Percentiles rank a stretch among this genome's conserved stretches.
Conservation (phyloP, 164 flowering plant genomes). For the Vitis riparia region DNA sequence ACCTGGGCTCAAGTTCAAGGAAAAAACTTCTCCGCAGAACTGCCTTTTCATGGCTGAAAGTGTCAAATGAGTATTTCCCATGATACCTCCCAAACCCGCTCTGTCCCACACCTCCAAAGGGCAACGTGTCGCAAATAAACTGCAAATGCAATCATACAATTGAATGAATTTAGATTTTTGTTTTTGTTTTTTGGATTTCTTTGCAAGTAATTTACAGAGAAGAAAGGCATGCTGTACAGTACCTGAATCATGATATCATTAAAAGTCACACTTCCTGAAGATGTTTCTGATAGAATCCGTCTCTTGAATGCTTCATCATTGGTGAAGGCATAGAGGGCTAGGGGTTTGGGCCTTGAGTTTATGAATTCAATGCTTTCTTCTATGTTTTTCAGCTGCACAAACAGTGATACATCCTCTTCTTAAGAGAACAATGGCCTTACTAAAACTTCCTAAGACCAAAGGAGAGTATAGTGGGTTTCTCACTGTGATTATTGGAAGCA, state of each 20-base stretch:
- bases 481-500: constrained; percentile 91
- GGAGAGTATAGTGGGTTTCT: constrained; percentile 12
- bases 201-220: not conserved
- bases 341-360: constrained; percentile 72
- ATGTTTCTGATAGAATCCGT: constrained; percentile 58
- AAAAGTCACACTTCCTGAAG: constrained; percentile 78
- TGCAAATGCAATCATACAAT: constrained; percentile 30
- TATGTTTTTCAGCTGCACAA: constrained; percentile 65
- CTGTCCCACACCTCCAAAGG: constrained; percentile 90
- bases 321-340: constrained; percentile 75
- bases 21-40: constrained; percentile 50
- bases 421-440: not conserved
- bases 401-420: not conserved
- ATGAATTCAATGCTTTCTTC: constrained; percentile 85
- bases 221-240: constrained; percentile 3
- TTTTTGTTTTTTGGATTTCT: not conserved
- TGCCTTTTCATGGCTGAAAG: constrained; percentile 87
- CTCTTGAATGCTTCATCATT: constrained; percentile 50
- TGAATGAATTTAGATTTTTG: not conserved
- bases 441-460: not conserved
- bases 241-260: constrained; percentile 81
- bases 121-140: constrained; percentile 59
- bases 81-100: constrained; percentile 93
- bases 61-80: constrained; percentile 86
- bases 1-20: constrained; percentile 58